A percentile compares a stretch with the other conserved stretches of the same genome.
These are phyloP conservation scores for Chytridium lagenaria DNA, from an alignment of 371 early-diverging fungal species.

Conservation along the genomic window DNA sequence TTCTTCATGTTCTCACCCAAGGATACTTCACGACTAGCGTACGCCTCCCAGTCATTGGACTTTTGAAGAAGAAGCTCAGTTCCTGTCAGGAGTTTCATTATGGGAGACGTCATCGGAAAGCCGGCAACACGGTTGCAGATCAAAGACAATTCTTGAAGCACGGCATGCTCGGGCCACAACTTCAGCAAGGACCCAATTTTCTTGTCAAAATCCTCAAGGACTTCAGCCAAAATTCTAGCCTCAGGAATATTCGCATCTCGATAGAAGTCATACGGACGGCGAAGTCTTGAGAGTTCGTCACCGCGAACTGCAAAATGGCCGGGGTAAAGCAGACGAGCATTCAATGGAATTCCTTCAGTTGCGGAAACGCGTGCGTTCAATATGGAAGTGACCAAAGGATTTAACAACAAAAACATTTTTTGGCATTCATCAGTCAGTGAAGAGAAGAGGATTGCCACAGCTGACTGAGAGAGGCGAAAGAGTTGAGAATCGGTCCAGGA, in stretches of 20 bases:
- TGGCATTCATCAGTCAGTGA: background rate
- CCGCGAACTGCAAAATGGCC: background rate
- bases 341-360: background rate
- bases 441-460: background rate
- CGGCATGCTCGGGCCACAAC: conserved; percentile 92
- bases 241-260: conserved; percentile 79
- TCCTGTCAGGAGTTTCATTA: conserved; percentile 90
- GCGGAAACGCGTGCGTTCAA: background rate
- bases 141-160: conserved; percentile 73
- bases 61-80: conserved; percentile 85
- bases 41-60: conserved; percentile 94
- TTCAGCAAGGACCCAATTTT: conserved; percentile 69
- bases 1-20: conserved; percentile 74
- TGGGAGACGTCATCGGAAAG: conserved; percentile 82
- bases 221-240: conserved; percentile 67
- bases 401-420: background rate
- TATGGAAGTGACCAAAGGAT: background rate
- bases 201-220: conserved; percentile 68
- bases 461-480: background rate
- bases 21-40: conserved; percentile 84
- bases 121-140: conserved; percentile 73
- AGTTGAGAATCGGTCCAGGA: background rate
- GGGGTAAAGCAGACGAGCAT: background rate
- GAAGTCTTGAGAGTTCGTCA: background rate
- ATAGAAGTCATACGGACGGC: conserved; percentile 74